Base-by-base conservation (phyloP, 73 alveolate species). In the Breviolum minutum region DNA sequence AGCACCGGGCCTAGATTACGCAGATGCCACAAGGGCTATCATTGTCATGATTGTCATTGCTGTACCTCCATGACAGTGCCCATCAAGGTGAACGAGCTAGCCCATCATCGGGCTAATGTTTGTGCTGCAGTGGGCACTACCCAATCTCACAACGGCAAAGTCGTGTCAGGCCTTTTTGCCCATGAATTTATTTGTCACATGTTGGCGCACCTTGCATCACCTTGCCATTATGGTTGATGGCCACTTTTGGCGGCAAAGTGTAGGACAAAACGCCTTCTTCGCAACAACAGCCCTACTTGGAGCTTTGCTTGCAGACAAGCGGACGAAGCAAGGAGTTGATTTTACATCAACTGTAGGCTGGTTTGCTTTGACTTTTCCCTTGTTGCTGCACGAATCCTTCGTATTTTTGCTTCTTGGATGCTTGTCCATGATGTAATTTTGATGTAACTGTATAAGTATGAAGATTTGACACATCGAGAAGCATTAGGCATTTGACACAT, bases 51-150 rank as follows among this genome's bases (percentile, higher is more conserved):
- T 30, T 80, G 27, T 80, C 24, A 80, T 5, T 3, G 68, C n/a
- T 30, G 83, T 54, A 19, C 16, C 16, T 32, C 12, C 16, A 32
- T 73, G 83, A 9, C 0, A 24, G 14, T 10, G 12, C 14, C 32
- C 83, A n/a, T 73, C 29, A 22, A 90, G 96, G 96, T 90, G 77
- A 90, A 90, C 80, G 96, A 90, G 87, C 68, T 90, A 24, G 96
- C 96, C 29, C 96, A 90, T 64, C 96, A 90, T 30, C 96, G 96
- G 30, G 96, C 96, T 12, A 90, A 90, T 71, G 96, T 90, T 14
- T 90, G 96, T 22, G 96, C 96, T 22, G 96, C 96, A n/a, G 96
- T 90, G 60, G 96, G 96, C n/a, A 90, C 96, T 7, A 90, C 96
- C 7, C 96, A 90, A 87, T 90, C 96, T 27, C 96, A 90, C 96